Evolutionary conservation across 148 eudicot genomes (phyloP).

Genomic region (Vaccinium vitisidaea): DNA sequence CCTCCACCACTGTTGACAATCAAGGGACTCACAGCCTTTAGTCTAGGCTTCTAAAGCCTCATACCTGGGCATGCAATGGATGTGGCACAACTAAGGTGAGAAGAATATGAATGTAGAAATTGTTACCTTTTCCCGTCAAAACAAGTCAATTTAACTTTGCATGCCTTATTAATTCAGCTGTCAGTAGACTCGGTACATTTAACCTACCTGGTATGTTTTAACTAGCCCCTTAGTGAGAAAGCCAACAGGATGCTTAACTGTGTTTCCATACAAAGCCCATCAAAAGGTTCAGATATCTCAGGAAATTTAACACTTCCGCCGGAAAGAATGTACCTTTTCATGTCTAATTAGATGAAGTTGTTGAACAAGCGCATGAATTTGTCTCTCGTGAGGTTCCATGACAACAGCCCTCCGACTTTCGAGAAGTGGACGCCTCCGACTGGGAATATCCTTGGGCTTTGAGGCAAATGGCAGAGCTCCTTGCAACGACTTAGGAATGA

Average conservation of each 20-base stretch:
- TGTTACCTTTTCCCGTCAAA: not conserved
- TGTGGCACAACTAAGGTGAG: not conserved
- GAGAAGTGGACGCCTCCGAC: slow-evolving; percentile 36
- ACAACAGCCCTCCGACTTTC: slow-evolving; percentile 60
- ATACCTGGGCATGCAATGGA: not conserved
- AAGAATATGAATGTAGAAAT: not conserved
- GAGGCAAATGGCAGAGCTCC: slow-evolving; percentile 68
- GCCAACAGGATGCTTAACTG: not conserved
- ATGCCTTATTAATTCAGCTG: not conserved
- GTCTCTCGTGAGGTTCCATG: slow-evolving; percentile 64
- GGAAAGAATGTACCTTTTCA: slow-evolving; percentile 54
- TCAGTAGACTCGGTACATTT: slow-evolving; percentile 1
- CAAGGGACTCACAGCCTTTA: not conserved
- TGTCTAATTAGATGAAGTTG: slow-evolving; percentile 55
- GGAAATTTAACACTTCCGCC: not conserved
- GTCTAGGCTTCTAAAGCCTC: not conserved
- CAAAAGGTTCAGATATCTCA: slow-evolving; percentile 1
- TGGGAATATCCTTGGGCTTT: slow-evolving; percentile 72
- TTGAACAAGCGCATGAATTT: slow-evolving; percentile 46
- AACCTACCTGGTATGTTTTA: not conserved
- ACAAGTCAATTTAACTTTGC: not conserved
- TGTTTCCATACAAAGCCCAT: not conserved
- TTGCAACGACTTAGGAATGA: slow-evolving; percentile 72
- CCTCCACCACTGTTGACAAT: not conserved
- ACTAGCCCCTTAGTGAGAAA: not conserved